Percentiles rank a stretch among this genome's conserved stretches.
These are phyloP conservation scores for Brasenia schreberi DNA, from an alignment of 164 flowering plant species.

Conservation along the genomic window DNA sequence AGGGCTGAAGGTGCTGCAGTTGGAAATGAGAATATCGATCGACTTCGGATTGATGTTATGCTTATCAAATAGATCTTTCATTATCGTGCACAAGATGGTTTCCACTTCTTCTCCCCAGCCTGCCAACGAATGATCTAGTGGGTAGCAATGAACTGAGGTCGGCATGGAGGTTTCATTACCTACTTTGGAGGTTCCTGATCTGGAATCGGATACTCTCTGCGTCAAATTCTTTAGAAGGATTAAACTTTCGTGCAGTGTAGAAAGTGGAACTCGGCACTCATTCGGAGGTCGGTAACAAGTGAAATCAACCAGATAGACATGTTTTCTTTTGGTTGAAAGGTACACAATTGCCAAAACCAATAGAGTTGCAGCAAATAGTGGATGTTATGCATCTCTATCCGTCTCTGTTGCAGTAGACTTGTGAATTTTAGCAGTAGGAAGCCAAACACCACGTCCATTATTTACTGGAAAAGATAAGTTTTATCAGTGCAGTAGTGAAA, in stretches of 20 bases:
- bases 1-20: conserved; percentile 50
- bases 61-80: conserved; percentile 32
- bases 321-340: conserved; percentile 7
- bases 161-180: conserved; percentile 35
- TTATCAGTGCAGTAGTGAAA: not conserved
- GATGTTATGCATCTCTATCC: not conserved
- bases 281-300: not conserved
- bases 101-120: conserved; percentile 19
- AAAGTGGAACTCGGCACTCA: not conserved
- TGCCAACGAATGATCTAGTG: conserved; percentile 15
- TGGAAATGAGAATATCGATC: conserved; percentile 44
- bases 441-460: not conserved
- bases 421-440: not conserved
- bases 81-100: conserved; percentile 23
- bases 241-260: conserved; percentile 16
- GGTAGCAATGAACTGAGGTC: conserved; percentile 17
- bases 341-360: not conserved
- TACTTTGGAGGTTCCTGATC: conserved; percentile 19
- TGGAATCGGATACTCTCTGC: conserved; percentile 20
- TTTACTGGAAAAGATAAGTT: not conserved
- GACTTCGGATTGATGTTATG: conserved; percentile 27
- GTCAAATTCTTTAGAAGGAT: conserved; percentile 1
- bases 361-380: not conserved
- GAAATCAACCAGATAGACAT: not conserved
- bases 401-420: not conserved